Evolutionary conservation across 1,284 basidiomycete species (phyloP).

Genomic region (Apiotrichum veenhuisii): DNA sequence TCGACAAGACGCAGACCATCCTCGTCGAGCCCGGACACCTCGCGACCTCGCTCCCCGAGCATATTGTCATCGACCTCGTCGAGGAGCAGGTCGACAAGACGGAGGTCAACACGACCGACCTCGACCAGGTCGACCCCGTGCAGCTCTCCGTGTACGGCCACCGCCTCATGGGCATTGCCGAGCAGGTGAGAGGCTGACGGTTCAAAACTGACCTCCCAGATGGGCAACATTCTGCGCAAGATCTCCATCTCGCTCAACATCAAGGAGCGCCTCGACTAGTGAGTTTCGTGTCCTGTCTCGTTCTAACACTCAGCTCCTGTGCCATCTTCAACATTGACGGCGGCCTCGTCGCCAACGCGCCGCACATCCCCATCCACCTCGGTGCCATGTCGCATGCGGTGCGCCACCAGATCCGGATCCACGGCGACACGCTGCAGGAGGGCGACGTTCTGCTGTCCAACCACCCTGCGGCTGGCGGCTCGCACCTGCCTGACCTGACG

Average conservation of each 20-base stretch:
- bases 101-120: constrained; percentile 18
- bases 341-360: constrained; percentile 55
- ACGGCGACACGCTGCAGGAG: constrained; percentile 31
- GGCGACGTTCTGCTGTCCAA: constrained; percentile 54
- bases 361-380: constrained; percentile 44
- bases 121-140: constrained; percentile 50
- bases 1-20: constrained; percentile 44
- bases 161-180: constrained; percentile 53
- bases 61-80: constrained; percentile 34
- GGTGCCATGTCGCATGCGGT: constrained; percentile 44
- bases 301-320: constrained; percentile 35
- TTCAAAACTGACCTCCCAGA: constrained; percentile 16
- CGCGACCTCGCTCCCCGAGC: constrained; percentile 32
- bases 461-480: constrained; percentile 54
- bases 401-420: constrained; percentile 33
- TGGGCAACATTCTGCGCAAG: constrained; percentile 54
- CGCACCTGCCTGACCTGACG: constrained; percentile 54
- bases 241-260: constrained; percentile 51
- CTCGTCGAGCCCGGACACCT: constrained; percentile 32
- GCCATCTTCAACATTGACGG: constrained; percentile 51
- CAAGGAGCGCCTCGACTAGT: constrained; percentile 44
- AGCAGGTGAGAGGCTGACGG: constrained; percentile 31
- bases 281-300: background rate
- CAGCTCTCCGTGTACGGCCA: constrained; percentile 55
- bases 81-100: constrained; percentile 21